Percentiles rank a stretch among this genome's conserved stretches.
phyloP scores from a whole-genome alignment of 2,329 filamentous ascomycete genomes.

The Hypoxylon sp. region DNA sequence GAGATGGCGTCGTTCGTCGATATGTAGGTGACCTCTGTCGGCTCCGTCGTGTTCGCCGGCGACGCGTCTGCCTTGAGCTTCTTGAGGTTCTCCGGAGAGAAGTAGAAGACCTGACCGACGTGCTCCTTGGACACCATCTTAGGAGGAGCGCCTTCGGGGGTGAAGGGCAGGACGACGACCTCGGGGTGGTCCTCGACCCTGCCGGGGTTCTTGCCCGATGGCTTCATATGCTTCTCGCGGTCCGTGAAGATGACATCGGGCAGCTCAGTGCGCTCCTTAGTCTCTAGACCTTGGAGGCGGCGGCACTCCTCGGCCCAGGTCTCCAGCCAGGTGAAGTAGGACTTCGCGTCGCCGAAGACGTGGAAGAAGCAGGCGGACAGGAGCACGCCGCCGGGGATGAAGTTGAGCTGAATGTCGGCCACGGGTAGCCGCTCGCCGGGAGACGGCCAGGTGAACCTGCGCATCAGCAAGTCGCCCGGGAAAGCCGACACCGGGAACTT shows the following conservation, averaged over 20 bases:
- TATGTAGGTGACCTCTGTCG: constrained; percentile 45
- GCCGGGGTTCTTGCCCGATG: constrained; percentile 48
- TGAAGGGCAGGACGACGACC: constrained; percentile 49
- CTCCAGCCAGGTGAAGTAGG: constrained; percentile 50
- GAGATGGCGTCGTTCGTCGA: constrained; percentile 54
- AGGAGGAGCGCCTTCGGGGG: constrained; percentile 47
- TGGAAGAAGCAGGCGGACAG: constrained; percentile 49
- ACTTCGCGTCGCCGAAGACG: constrained; percentile 52
- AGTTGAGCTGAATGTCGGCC: constrained; percentile 48
- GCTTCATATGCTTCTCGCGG: constrained; percentile 47
- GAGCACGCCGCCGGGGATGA: constrained; percentile 49
- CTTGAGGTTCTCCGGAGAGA: constrained; percentile 47
- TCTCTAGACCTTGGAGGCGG: constrained; percentile 46
- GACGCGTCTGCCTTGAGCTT: constrained; percentile 50
- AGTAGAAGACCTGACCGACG: constrained; percentile 51
- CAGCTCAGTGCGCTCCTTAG: constrained; percentile 42
- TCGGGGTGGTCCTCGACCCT: constrained; percentile 50
- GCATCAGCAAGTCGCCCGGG: constrained; percentile 42
- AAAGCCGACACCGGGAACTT: constrained; percentile 46
- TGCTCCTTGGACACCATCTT: constrained; percentile 51
- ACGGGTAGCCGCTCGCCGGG: constrained; percentile 42
- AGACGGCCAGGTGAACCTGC: constrained; percentile 45
- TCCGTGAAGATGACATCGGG: constrained; percentile 48
- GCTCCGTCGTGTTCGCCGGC: constrained; percentile 46
- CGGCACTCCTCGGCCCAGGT: constrained; percentile 54